Conservation (phyloP, 805 yeast genomes). For the Barnettozyma californica region DNA sequence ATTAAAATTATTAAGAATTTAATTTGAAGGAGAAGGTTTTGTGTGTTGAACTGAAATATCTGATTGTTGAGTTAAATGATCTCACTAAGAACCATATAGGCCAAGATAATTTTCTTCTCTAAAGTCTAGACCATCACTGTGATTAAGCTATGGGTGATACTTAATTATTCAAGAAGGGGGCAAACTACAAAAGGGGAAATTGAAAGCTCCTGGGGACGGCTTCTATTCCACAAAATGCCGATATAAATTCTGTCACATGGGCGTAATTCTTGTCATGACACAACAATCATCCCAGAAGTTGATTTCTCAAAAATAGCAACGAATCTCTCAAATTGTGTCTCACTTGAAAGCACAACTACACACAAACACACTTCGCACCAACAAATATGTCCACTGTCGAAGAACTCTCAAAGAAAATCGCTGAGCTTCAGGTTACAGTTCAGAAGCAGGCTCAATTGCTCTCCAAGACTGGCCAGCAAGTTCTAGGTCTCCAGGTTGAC, state of each 20-base stretch:
- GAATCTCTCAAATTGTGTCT: background rate
- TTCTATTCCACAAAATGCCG: background rate
- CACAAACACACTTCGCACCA: background rate
- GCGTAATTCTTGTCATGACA: background rate
- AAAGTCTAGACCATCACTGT: too few species aligned
- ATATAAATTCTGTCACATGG: background rate
- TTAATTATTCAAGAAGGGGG: too few species aligned
- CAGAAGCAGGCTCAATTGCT: constrained; percentile 62
- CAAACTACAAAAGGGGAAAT: too few species aligned
- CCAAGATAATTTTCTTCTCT: too few species aligned
- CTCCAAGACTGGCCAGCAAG: constrained; percentile 74
- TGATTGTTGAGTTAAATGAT: too few species aligned
- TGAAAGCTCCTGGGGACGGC: too few species aligned
- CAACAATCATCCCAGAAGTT: background rate
- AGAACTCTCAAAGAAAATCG: constrained; percentile 38
- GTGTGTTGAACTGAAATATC: too few species aligned
- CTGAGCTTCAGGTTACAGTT: constrained; percentile 46
- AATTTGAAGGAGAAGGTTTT: too few species aligned
- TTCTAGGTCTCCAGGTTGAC: constrained; percentile 61
- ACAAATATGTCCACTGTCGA: constrained; percentile 17
- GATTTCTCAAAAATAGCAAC: background rate
- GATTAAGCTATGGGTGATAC: too few species aligned
- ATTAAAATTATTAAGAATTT: too few species aligned
- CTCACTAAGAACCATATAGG: too few species aligned
- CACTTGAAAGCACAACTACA: background rate